Base-by-base conservation (phyloP, 257 asterid species). In the Solanum dulcamara region DNA sequence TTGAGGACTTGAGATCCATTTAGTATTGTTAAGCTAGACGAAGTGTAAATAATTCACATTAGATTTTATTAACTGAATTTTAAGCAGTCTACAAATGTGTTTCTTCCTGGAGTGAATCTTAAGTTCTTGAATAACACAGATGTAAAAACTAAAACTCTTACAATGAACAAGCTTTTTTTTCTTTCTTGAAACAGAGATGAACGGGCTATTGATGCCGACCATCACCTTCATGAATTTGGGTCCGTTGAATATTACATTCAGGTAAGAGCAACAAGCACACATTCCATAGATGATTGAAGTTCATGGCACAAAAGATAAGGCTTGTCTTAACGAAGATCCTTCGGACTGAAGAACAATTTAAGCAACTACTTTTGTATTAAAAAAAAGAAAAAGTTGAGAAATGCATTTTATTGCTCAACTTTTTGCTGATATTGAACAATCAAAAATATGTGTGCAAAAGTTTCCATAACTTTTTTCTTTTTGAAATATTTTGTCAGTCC, bases 171-270 rank as follows among this genome's bases (percentile, higher is more conserved):
- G 83, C 18, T 33, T 17, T 55, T 85, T 30, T 85, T 62, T n/a
- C n/a, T n/a, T 37, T 86, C 67, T 84, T 84, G 85, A 84, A 72
- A 83, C 93, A 94, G 97, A 86, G 89, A 91, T 57, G 90, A 92
- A 55, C 88, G 77, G 81, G 91, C 93, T 5, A 17, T 87, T 85
- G 94, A 93, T 89, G 62, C 91, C n/a, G 99, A 94, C 85, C 97
- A 93, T 80, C 96, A 92, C 79, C 80, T 93, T 87, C 92, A 96
- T 83, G 99, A 96, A 84, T 94, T 92, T 74, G 98, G 98, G n/a
- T 91, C 94, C 5, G 91, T 94, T 40, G 92, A 91, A 90, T 96
- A 93, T 90, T 95, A 94, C 83, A 89, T 96, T 87, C 94, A 90
- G 98, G 98, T 96, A 90, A 51, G 32, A 66, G n/a, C 28, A 17